phyloP scores from a whole-genome alignment of 805 yeast species.

The Priceomyces castillae region DNA sequence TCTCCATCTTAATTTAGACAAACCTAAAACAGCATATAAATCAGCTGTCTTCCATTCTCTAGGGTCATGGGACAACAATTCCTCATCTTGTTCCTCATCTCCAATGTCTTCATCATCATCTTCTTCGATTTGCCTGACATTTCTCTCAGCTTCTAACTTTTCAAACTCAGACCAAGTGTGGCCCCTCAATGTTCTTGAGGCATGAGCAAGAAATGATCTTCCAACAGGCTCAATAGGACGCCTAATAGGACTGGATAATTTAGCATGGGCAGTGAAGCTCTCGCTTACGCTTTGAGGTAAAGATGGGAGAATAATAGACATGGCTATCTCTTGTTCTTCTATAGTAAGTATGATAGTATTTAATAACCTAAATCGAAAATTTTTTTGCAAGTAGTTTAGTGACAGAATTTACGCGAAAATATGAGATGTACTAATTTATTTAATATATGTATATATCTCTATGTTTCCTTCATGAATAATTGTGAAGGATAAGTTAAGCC shows the following conservation, averaged over 20 bases:
- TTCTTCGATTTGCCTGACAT: slow-evolving; percentile 69
- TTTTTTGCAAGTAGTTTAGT: slow-evolving; percentile 10
- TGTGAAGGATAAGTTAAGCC: too few relatives aligned
- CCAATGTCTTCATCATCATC: slow-evolving; percentile 60
- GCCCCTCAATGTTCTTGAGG: slow-evolving; percentile 91
- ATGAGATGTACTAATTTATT: not conserved
- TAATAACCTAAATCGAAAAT: slow-evolving; percentile 6
- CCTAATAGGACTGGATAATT: slow-evolving; percentile 58
- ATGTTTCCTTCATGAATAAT: too few relatives aligned
- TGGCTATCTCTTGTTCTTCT: slow-evolving; percentile 9
- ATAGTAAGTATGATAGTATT: not conserved
- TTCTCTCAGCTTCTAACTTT: slow-evolving; percentile 85
- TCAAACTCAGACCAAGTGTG: slow-evolving; percentile 99
- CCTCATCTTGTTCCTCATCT: slow-evolving; percentile 69
- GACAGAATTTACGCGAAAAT: slow-evolving; percentile 4
- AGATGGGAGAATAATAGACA: slow-evolving; percentile 51
- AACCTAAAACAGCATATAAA: slow-evolving; percentile 92
- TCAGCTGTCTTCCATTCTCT: slow-evolving; percentile 98
- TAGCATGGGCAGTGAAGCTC: slow-evolving; percentile 48
- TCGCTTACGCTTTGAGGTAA: slow-evolving; percentile 44
- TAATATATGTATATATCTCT: too few relatives aligned
- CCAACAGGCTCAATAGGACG: slow-evolving; percentile 97
- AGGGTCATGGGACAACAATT: slow-evolving; percentile 84
- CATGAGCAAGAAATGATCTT: slow-evolving; percentile 92
- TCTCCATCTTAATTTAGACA: slow-evolving; percentile 83